Conservation (phyloP, 1,284 basidiomycete species). For the Grifola frondosa region DNA sequence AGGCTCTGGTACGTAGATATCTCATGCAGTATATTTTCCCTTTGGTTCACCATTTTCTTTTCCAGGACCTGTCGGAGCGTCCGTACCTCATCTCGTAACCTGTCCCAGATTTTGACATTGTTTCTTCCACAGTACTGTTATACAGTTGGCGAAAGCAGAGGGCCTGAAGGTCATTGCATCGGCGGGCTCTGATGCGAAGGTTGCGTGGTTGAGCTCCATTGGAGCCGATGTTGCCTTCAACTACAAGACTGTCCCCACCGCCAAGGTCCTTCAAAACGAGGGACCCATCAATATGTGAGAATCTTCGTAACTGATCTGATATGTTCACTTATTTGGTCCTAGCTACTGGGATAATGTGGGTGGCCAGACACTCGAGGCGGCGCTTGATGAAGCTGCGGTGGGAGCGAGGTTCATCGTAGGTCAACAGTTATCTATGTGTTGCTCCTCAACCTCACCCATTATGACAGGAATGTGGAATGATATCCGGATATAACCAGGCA, state of each 20-base stretch:
- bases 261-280: slow-evolving; percentile 52
- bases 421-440: slow-evolving; percentile 15
- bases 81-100: slow-evolving; percentile 1
- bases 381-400: slow-evolving; percentile 47
- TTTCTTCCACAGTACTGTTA: slow-evolving; percentile 35
- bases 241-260: slow-evolving; percentile 61
- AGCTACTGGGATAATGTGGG: slow-evolving; percentile 60
- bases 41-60: background rate
- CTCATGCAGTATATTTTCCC: background rate
- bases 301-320: background rate
- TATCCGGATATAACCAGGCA: slow-evolving; percentile 32
- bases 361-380: slow-evolving; percentile 60
- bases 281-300: slow-evolving; percentile 52
- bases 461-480: slow-evolving; percentile 26
- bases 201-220: slow-evolving; percentile 56
- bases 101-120: background rate
- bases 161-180: slow-evolving; percentile 73
- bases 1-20: slow-evolving; percentile 16
- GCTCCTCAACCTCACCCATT: background rate
- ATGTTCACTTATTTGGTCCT: background rate
- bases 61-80: slow-evolving; percentile 22
- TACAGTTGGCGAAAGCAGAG: slow-evolving; percentile 61
- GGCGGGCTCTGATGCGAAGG: slow-evolving; percentile 70
- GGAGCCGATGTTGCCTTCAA: slow-evolving; percentile 73
- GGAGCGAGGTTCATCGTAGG: slow-evolving; percentile 55